phyloP scores from a whole-genome alignment of 495 filamentous ascomycete species.

The Daldinia bambusicola region DNA sequence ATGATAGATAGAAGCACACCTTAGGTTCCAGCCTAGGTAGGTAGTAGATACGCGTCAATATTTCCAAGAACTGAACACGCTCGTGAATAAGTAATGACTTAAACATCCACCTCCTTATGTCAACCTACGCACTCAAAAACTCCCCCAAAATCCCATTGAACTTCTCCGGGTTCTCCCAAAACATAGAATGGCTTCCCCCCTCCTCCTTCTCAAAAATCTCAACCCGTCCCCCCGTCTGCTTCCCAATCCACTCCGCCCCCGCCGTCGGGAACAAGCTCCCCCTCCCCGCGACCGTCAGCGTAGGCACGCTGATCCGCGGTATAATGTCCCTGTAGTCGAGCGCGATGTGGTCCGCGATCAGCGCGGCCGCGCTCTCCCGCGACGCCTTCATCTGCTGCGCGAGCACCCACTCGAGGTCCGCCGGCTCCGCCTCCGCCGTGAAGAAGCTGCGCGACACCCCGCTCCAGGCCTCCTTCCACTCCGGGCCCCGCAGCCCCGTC shows the following conservation, averaged over 20 bases:
- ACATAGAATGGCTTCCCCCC: constrained; percentile 37
- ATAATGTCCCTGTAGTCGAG: constrained; percentile 36
- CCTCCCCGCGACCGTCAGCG: constrained; percentile 23
- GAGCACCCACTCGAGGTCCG: constrained; percentile 31
- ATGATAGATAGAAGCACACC: too few species aligned
- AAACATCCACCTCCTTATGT: background rate
- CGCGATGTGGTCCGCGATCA: constrained; percentile 24
- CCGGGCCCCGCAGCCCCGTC: constrained; percentile 16
- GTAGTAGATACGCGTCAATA: background rate
- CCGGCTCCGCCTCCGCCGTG: constrained; percentile 13
- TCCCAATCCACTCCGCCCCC: constrained; percentile 23
- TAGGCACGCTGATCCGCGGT: constrained; percentile 35
- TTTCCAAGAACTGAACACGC: background rate
- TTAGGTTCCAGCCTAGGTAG: too few species aligned
- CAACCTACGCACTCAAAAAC: constrained; percentile 19
- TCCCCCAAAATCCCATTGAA: constrained; percentile 42
- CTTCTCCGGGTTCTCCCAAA: constrained; percentile 43
- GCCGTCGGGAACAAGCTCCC: constrained; percentile 11
- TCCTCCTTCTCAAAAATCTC: constrained; percentile 41
- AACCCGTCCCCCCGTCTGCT: constrained; percentile 19
- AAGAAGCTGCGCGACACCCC: constrained; percentile 22
- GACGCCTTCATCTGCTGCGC: constrained; percentile 21
- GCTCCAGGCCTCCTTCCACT: constrained; percentile 6
- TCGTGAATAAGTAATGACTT: background rate
- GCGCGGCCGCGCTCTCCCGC: constrained; percentile 14